Evolutionary conservation across 2,329 filamentous ascomycete species (phyloP).

Genomic region (Penicillium nordicum): DNA sequence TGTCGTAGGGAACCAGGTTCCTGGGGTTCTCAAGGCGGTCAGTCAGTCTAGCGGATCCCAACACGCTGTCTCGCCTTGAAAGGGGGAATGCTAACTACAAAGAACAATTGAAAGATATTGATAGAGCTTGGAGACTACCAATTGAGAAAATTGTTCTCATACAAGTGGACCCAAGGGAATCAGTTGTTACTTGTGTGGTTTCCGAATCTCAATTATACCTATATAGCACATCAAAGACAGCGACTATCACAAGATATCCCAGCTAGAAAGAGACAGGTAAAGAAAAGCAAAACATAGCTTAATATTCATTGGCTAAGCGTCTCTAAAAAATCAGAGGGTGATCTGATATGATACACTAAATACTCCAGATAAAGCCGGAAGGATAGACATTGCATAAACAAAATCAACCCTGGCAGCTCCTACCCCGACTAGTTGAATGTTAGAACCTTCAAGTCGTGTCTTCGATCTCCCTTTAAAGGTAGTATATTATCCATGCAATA

Average conservation of each 20-base stretch:
- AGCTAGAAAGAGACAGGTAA: not conserved
- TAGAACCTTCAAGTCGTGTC: not conserved
- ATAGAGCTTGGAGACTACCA: not conserved
- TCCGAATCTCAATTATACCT: not conserved
- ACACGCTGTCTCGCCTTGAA: not conserved
- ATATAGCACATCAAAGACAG: not conserved
- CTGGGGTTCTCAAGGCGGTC: slow-evolving; percentile 22
- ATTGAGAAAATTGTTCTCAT: not conserved
- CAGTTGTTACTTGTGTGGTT: not conserved
- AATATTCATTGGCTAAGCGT: too few species aligned
- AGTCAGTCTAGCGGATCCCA: slow-evolving; percentile 19
- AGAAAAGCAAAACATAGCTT: not conserved
- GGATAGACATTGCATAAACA: not conserved
- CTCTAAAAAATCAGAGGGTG: too few species aligned
- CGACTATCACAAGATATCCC: not conserved
- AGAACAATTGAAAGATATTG: not conserved
- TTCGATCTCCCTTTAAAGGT: not conserved
- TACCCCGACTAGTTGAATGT: too few species aligned
- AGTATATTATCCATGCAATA: not conserved
- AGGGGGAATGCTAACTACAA: not conserved
- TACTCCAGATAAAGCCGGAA: too few species aligned
- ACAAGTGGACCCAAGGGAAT: too few species aligned
- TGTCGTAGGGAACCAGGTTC: slow-evolving; percentile 20
- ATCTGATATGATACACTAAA: not conserved
- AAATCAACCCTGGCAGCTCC: not conserved